A percentile compares a stretch with the other conserved stretches of the same genome.
Conservation (phyloP, 2,329 filamentous ascomycete genomes). For the Ascochyta rabiei region DNA sequence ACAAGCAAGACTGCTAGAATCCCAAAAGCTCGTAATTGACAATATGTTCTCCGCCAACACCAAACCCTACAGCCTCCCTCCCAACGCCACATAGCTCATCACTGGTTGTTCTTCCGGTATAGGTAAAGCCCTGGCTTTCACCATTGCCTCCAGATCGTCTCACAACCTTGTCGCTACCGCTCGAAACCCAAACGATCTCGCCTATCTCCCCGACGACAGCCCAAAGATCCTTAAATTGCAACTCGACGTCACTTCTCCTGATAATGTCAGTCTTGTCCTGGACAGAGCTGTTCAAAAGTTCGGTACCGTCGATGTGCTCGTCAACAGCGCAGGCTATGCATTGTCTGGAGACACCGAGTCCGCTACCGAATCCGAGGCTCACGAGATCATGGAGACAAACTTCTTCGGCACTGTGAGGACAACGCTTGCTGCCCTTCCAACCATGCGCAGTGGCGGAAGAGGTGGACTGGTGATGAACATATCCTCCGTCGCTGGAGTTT, state of each 20-base stretch:
- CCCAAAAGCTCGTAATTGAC: background rate
- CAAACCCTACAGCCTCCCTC: conserved; percentile 6
- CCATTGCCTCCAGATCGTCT: conserved; percentile 47
- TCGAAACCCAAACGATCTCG: conserved; percentile 52
- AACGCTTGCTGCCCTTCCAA: conserved; percentile 46
- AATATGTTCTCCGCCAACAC: conserved; percentile 12
- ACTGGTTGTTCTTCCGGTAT: conserved; percentile 59
- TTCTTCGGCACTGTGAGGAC: conserved; percentile 54
- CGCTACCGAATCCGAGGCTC: conserved; percentile 43
- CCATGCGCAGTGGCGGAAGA: conserved; percentile 47
- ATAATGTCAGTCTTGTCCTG: conserved; percentile 48
- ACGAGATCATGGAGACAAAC: conserved; percentile 51
- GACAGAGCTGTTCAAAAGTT: conserved; percentile 68
- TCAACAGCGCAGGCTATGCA: conserved; percentile 54
- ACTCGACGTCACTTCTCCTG: conserved; percentile 55
- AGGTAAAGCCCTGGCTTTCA: conserved; percentile 49
- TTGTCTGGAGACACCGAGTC: conserved; percentile 43
- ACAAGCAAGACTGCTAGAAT: background rate
- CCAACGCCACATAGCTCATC: conserved; percentile 13
- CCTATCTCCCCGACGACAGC: conserved; percentile 47
- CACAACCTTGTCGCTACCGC: conserved; percentile 58
- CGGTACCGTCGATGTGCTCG: conserved; percentile 63
- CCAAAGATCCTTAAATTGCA: conserved; percentile 53
- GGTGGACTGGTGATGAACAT: conserved; percentile 29
- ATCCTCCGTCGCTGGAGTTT: conserved; percentile 26